Percentiles rank a stretch among this genome's conserved stretches.
These are phyloP conservation scores for Trichophyton mentagrophytes DNA, from an alignment of 2,329 filamentous ascomycete genomes.

Conservation along the genomic window DNA sequence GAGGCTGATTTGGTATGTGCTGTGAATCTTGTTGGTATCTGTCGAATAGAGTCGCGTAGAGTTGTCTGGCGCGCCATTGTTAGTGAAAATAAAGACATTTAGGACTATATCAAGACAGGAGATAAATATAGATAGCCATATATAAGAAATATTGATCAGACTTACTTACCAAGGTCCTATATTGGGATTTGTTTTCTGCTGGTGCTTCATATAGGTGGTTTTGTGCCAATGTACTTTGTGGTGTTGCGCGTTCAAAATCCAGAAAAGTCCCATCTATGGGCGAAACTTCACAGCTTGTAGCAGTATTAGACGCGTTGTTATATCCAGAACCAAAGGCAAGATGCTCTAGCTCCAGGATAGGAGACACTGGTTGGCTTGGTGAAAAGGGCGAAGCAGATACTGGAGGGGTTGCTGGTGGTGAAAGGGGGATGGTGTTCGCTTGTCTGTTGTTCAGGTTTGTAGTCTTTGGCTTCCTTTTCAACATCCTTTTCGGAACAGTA, in stretches of 20 bases:
- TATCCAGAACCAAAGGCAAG: not conserved
- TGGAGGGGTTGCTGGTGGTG: conserved; percentile 11
- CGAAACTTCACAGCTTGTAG: not conserved
- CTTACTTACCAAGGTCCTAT: conserved; percentile 12
- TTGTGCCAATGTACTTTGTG: not conserved
- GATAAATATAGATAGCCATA: not conserved
- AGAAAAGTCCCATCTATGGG: not conserved
- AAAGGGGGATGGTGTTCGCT: conserved; percentile 8
- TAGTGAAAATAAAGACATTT: conserved; percentile 4
- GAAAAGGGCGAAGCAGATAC: not conserved
- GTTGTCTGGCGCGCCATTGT: conserved; percentile 12
- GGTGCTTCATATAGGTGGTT: not conserved
- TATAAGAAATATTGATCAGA: not conserved
- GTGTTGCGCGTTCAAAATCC: not conserved
- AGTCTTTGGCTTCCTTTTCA: conserved; percentile 14
- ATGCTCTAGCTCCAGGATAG: not conserved
- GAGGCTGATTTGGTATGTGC: conserved; percentile 9
- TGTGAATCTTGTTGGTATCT: conserved; percentile 10
- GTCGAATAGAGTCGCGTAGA: conserved; percentile 10
- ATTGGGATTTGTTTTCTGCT: not conserved
- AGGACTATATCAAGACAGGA: not conserved
- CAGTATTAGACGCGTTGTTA: not conserved
- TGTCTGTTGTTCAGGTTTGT: conserved; percentile 11
- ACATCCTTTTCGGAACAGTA: conserved; percentile 8
- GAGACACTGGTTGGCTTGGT: conserved; percentile 2